These are phyloP conservation scores for Populus trichocarpa DNA, from an alignment of 441 rosid species.

Conservation along the genomic window DNA sequence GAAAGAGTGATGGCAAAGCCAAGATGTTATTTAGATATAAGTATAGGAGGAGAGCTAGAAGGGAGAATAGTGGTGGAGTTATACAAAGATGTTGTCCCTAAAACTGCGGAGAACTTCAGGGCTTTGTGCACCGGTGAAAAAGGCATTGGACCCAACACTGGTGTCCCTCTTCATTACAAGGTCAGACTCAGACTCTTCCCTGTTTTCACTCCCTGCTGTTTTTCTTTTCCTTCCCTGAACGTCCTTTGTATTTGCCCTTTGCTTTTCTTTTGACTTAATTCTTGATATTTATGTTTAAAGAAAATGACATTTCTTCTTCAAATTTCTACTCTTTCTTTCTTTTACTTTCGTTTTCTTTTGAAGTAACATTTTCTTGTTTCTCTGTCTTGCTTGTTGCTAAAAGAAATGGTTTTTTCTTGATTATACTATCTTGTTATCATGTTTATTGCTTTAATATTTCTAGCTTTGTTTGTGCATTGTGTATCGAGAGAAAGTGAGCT, in stretches of 20 bases:
- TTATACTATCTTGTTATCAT: neutral
- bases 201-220: neutral
- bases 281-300: neutral
- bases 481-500: neutral
- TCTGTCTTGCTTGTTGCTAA: neutral
- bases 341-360: neutral
- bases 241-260: neutral
- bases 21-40: slow-evolving; percentile 68
- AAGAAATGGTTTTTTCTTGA: neutral
- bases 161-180: slow-evolving; percentile 22
- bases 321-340: neutral
- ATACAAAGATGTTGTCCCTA: slow-evolving; percentile 21
- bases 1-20: slow-evolving; percentile 34
- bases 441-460: neutral
- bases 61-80: slow-evolving; percentile 72
- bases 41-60: slow-evolving; percentile 78
- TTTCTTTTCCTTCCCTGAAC: neutral
- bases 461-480: neutral
- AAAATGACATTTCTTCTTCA: neutral
- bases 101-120: slow-evolving; percentile 80
- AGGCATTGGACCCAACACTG: slow-evolving; percentile 62
- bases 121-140: slow-evolving; percentile 83
- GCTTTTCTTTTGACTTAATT: neutral
- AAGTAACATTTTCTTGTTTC: neutral
- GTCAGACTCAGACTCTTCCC: neutral